phyloP scores from a whole-genome alignment of 169 alveolate genomes.

The Miamiensis avidus region DNA sequence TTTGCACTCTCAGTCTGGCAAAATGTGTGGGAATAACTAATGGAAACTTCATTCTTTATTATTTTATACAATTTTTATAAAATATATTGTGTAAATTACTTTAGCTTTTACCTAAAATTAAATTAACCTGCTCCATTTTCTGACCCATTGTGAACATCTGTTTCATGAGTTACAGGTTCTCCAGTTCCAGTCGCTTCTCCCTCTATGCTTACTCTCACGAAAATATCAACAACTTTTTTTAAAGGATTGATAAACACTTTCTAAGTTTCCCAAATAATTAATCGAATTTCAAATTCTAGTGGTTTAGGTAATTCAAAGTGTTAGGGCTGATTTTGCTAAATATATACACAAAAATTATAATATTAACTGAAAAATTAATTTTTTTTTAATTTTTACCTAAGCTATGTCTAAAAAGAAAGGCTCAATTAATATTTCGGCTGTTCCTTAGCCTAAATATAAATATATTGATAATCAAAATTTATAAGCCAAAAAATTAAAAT shows the following conservation, averaged over 20 bases:
- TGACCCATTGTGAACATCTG: slow-evolving; percentile 78
- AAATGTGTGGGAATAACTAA: not conserved
- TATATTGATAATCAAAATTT: too few species aligned
- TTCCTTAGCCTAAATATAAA: too few species aligned
- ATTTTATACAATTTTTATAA: too few species aligned
- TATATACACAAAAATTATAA: too few species aligned
- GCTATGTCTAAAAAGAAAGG: slow-evolving; percentile 69
- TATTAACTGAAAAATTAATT: too few species aligned
- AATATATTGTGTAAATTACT: too few species aligned
- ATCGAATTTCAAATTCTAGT: slow-evolving; percentile 77
- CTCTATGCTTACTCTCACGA: slow-evolving; percentile 63
- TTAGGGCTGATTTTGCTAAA: too few species aligned
- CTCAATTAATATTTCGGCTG: slow-evolving; percentile 80
- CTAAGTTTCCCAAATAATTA: slow-evolving; percentile 78
- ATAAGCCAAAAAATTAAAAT: too few species aligned
- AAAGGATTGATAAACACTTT: slow-evolving; percentile 63
- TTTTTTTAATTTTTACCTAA: slow-evolving; percentile 50
- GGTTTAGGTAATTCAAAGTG: slow-evolving; percentile 52
- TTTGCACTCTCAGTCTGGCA: not conserved
- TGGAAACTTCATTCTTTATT: not conserved
- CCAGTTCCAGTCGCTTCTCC: slow-evolving; percentile 73
- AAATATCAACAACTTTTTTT: slow-evolving; percentile 55
- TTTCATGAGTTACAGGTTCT: slow-evolving; percentile 60
- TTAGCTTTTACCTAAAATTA: slow-evolving; percentile 56
- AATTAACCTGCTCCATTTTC: slow-evolving; percentile 78